These are phyloP conservation scores for Leccinum subgranulosum DNA, from an alignment of 768 basidiomycete genomes.

Conservation along the genomic window DNA sequence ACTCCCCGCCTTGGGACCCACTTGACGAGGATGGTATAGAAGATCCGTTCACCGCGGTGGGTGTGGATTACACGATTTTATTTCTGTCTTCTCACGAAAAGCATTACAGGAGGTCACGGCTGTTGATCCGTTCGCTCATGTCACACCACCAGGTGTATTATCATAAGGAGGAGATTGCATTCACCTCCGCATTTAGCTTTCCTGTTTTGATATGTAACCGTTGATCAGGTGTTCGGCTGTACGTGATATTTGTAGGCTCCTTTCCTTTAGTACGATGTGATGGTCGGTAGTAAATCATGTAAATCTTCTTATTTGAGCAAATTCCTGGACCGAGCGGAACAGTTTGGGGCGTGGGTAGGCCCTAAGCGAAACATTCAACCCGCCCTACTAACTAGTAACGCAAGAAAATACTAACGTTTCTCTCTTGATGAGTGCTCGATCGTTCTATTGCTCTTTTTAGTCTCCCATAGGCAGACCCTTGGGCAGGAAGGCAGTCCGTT, in stretches of 20 bases:
- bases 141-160: not conserved
- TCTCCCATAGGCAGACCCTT: constrained; percentile 68
- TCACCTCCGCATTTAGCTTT: not conserved
- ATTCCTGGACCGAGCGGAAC: constrained; percentile 13
- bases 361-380: no score
- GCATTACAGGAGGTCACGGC: not conserved
- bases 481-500: constrained; percentile 26
- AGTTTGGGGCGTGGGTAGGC: no score
- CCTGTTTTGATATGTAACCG: not conserved
- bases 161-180: not conserved
- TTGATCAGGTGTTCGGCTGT: not conserved
- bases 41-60: constrained; percentile 17
- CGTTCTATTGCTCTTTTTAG: constrained; percentile 74
- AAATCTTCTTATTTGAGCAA: not conserved
- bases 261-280: not conserved
- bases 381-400: no score
- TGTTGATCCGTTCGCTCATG: constrained; percentile 15
- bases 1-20: constrained; percentile 24
- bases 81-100: not conserved
- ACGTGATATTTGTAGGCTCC: not conserved
- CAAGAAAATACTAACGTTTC: no score
- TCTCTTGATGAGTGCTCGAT: constrained; percentile 46
- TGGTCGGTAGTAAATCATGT: not conserved
- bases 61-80: not conserved
- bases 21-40: constrained; percentile 28